Evolutionary conservation across 2,329 filamentous ascomycete genomes (phyloP), one percentile per base, ranked within the genome.

Genomic region (Nemania diffusa): DNA sequence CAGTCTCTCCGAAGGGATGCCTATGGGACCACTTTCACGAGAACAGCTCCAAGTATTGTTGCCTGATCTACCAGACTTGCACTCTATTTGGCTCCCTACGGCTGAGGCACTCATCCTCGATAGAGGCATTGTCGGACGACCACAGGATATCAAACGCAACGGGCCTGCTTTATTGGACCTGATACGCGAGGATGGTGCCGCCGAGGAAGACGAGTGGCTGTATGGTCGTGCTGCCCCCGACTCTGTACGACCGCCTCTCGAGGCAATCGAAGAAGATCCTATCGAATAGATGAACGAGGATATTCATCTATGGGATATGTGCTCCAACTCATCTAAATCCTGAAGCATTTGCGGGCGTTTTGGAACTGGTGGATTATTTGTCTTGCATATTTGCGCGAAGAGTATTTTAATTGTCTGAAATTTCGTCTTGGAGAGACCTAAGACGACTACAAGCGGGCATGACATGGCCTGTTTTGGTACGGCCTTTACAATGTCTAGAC

Each of bases 111-210:
- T 89, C 42, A 88, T 91, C 34, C 78, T 90, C 5, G 83, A 89
- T 57, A 81, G 88, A 37, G 83, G 82, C 34, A 86, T 91, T 59
- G 88, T 91, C 5, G 81, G 84, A 65, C 81, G 85, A 24, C 79
- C 87, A 0, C 81, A 85, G 65, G 86, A 90, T 67, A 91, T 91
- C 71, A 88, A 88, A 74, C 84, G 88, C 46, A 90, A 90, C 63
- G 85, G 85, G 13, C 84, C 88, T 69, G 85, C 90, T 26, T 84
- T 91, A 78, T 78, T 90, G 62, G 87, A 90, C 67, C 79, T 91
- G n/a, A 90, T 91, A 69, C 83, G 85, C 56, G 88, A 90, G 67
- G 86, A 89, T 62, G 87, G 85, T 20, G 78, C 84, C 22, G 84
- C 84, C 22, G 84, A 87, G 62, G 84, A 88, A 74, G 88, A 90